These are phyloP conservation scores for Elongisporangium prolatum DNA, from an alignment of 352 stramenopile genomes.

Conservation along the genomic window DNA sequence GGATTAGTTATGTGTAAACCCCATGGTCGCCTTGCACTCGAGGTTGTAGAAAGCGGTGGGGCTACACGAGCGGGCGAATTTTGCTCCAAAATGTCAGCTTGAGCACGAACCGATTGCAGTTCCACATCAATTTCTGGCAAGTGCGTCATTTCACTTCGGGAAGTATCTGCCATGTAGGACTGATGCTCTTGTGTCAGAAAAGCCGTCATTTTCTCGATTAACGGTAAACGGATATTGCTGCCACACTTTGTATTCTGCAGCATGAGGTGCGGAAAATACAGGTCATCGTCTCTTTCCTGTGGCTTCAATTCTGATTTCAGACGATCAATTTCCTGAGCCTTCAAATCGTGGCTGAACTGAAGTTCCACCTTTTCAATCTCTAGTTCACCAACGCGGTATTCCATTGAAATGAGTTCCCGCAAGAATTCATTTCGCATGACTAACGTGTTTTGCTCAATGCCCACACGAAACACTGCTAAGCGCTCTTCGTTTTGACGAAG, in stretches of 20 bases:
- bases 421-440: slow-evolving; percentile 44
- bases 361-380: slow-evolving; percentile 91
- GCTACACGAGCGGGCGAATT: not conserved
- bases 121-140: not conserved
- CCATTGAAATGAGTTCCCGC: slow-evolving; percentile 65
- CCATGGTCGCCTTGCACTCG: slow-evolving; percentile 33
- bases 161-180: not conserved
- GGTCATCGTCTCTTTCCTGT: not conserved
- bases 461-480: slow-evolving; percentile 51
- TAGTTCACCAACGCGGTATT: slow-evolving; percentile 86
- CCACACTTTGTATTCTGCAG: not conserved
- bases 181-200: not conserved
- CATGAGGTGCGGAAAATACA: not conserved
- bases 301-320: not conserved
- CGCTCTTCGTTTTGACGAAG: not conserved
- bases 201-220: not conserved
- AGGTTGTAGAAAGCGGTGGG: slow-evolving; percentile 8
- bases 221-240: not conserved
- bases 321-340: not conserved
- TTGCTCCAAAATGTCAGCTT: not conserved
- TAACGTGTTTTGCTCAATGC: slow-evolving; percentile 38
- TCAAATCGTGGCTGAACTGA: slow-evolving; percentile 14
- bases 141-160: not conserved
- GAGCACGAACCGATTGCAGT: not conserved
- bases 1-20: slow-evolving; percentile 52